phyloP scores from a whole-genome alignment of 2,329 filamentous ascomycete genomes.

The Dactylellina drechsleri region DNA sequence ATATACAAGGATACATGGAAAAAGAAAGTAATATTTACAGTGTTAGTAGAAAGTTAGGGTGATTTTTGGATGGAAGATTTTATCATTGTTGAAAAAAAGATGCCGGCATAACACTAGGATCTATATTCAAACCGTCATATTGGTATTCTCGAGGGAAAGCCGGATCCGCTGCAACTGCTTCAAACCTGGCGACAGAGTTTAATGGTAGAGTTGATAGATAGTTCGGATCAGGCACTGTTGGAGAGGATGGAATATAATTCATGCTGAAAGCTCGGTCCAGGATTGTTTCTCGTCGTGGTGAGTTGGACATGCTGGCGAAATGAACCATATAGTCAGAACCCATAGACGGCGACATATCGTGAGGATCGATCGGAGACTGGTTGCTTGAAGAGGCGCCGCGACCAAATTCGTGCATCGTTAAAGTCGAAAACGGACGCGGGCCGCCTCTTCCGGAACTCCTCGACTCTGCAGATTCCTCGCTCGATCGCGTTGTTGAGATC shows the following conservation, averaged over 20 bases:
- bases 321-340: slow-evolving; percentile 43
- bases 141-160: slow-evolving; percentile 21
- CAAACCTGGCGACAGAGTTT: slow-evolving; percentile 50
- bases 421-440: slow-evolving; percentile 45
- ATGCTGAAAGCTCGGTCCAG: slow-evolving; percentile 53
- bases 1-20: slow-evolving; percentile 32
- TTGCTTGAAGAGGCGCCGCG: slow-evolving; percentile 25
- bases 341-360: slow-evolving; percentile 36
- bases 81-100: slow-evolving; percentile 48
- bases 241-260: slow-evolving; percentile 53
- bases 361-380: slow-evolving; percentile 43
- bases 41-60: neutral
- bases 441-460: slow-evolving; percentile 30
- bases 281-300: slow-evolving; percentile 50
- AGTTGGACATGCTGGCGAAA: slow-evolving; percentile 42
- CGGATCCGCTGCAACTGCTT: slow-evolving; percentile 37
- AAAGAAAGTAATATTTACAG: slow-evolving; percentile 3
- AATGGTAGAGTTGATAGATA: slow-evolving; percentile 30
- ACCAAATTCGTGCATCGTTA: slow-evolving; percentile 51
- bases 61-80: slow-evolving; percentile 5
- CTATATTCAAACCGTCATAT: slow-evolving; percentile 26
- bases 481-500: slow-evolving; percentile 40
- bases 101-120: slow-evolving; percentile 52
- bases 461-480: slow-evolving; percentile 45
- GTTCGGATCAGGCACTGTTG: slow-evolving; percentile 23